phyloP scores from a whole-genome alignment of 2,329 filamentous ascomycete genomes.

The Pochonia chlamydosporia region DNA sequence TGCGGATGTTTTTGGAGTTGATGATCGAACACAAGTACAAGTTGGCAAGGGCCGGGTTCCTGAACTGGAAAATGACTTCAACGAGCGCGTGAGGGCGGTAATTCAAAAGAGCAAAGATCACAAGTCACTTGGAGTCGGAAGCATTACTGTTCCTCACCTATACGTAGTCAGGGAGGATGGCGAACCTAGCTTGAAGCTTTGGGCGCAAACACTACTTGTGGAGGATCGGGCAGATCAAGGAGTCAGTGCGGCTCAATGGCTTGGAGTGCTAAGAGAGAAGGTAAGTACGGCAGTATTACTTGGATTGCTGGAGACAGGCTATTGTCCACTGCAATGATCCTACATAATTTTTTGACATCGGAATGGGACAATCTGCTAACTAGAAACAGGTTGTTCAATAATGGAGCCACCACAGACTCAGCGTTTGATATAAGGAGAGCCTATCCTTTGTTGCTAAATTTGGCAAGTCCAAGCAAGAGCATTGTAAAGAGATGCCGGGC shows the following conservation, averaged over 20 bases:
- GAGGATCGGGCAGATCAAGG: slow-evolving; percentile 94
- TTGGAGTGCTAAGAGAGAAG: slow-evolving; percentile 91
- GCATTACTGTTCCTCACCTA: slow-evolving; percentile 85
- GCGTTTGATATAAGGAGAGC: no score
- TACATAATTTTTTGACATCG: no score
- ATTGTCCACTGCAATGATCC: no score
- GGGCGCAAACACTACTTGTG: slow-evolving; percentile 92
- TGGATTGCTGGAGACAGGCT: no score
- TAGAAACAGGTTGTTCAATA: no score
- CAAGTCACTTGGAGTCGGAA: slow-evolving; percentile 79
- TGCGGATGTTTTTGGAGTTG: slow-evolving; percentile 81
- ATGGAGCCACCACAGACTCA: no score
- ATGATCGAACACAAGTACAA: slow-evolving; percentile 76
- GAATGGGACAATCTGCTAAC: no score
- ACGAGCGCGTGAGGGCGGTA: slow-evolving; percentile 84
- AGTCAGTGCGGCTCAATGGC: slow-evolving; percentile 88
- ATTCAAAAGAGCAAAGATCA: slow-evolving; percentile 90
- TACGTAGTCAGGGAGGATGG: slow-evolving; percentile 95
- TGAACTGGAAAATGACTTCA: slow-evolving; percentile 92
- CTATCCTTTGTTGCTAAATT: no score
- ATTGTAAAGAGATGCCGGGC: no score
- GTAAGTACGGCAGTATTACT: slow-evolving; percentile 40
- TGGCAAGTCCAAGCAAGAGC: no score
- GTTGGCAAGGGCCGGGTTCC: slow-evolving; percentile 87
- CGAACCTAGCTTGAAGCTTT: slow-evolving; percentile 88